These are phyloP conservation scores for Fusarium pilosicola DNA, from an alignment of 2,329 filamentous ascomycete genomes.

Conservation along the genomic window DNA sequence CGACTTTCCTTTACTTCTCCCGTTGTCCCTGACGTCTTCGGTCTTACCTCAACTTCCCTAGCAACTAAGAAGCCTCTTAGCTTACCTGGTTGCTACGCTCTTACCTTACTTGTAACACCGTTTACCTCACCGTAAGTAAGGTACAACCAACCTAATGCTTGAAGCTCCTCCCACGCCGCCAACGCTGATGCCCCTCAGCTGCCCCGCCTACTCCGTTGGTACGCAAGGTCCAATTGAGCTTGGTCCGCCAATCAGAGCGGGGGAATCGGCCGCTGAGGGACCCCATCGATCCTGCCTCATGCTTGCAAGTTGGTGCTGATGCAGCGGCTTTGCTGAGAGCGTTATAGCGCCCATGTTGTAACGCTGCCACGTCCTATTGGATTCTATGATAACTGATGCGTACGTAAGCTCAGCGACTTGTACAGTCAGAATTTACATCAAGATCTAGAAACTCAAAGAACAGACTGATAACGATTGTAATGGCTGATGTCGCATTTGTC, in stretches of 20 bases:
- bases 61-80: slow-evolving; percentile 16
- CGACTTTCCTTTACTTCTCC: slow-evolving; percentile 4
- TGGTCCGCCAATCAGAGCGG: slow-evolving; percentile 25
- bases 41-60: slow-evolving; percentile 12
- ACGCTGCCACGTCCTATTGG: slow-evolving; percentile 40
- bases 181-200: slow-evolving; percentile 42
- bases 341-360: slow-evolving; percentile 35
- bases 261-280: slow-evolving; percentile 13
- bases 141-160: slow-evolving; percentile 16
- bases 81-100: slow-evolving; percentile 18
- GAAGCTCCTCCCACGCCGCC: slow-evolving; percentile 40
- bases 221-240: slow-evolving; percentile 24
- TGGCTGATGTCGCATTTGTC: neutral
- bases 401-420: slow-evolving; percentile 22
- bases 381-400: slow-evolving; percentile 5
- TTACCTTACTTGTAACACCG: slow-evolving; percentile 18
- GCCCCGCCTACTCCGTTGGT: slow-evolving; percentile 37
- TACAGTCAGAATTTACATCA: neutral
- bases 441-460: neutral
- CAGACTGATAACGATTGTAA: neutral
- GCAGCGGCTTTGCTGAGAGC: slow-evolving; percentile 20
- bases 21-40: slow-evolving; percentile 23
- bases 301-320: slow-evolving; percentile 29
- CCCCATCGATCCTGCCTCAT: slow-evolving; percentile 26
- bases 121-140: slow-evolving; percentile 31